phyloP scores from a whole-genome alignment of 805 yeast genomes.

The Metschnikowia cerradonensis region DNA sequence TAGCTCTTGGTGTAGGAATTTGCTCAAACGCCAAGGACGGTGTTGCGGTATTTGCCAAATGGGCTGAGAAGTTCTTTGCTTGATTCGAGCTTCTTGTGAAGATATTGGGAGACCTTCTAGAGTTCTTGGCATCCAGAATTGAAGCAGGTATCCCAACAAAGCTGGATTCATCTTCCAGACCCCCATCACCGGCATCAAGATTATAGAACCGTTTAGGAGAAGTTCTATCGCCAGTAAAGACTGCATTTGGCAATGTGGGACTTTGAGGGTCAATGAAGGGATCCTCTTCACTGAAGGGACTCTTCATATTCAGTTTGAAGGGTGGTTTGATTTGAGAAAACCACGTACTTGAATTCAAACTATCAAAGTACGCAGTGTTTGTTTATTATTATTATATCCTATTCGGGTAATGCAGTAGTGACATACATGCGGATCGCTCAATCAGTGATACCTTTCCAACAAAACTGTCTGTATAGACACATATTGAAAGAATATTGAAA shows the following conservation, averaged over 20 bases:
- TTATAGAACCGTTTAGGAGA: slow-evolving; percentile 37
- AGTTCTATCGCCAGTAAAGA: slow-evolving; percentile 35
- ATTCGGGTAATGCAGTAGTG: slow-evolving; percentile 14
- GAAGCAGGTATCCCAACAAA: slow-evolving; percentile 28
- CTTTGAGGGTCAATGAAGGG: slow-evolving; percentile 31
- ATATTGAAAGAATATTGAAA: neutral
- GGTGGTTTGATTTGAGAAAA: slow-evolving; percentile 1
- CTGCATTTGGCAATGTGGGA: slow-evolving; percentile 37
- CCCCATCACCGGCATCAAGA: slow-evolving; percentile 18
- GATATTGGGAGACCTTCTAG: slow-evolving; percentile 41
- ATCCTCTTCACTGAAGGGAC: slow-evolving; percentile 30
- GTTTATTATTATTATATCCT: slow-evolving; percentile 19
- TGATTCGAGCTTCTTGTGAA: slow-evolving; percentile 36
- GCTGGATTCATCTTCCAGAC: slow-evolving; percentile 21
- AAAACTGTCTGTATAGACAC: neutral
- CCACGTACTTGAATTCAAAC: neutral
- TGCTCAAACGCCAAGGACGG: slow-evolving; percentile 12
- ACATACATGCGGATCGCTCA: neutral
- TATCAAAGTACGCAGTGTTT: neutral
- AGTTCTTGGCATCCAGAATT: slow-evolving; percentile 25
- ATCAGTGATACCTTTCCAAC: neutral
- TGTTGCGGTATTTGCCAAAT: slow-evolving; percentile 5
- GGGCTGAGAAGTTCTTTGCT: slow-evolving; percentile 8
- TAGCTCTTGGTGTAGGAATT: slow-evolving; percentile 53
- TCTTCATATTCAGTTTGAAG: slow-evolving; percentile 20